Evolutionary conservation across 23 red algal genomes (phyloP).

Genomic region (Cyanidiococcus yangmingshanensis): DNA sequence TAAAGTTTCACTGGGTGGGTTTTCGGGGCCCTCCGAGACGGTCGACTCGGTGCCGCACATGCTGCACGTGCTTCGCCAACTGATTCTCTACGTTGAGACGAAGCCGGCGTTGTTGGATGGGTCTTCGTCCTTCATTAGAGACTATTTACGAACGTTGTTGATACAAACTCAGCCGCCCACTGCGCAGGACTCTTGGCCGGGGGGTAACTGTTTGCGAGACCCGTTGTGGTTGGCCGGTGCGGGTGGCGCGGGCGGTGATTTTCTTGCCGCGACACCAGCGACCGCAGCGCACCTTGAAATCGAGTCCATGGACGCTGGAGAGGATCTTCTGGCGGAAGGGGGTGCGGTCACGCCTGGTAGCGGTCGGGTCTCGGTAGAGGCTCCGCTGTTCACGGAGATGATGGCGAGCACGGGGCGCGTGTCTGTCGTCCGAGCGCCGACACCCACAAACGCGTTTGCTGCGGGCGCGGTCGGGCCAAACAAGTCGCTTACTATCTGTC

Average conservation of each 20-base stretch:
- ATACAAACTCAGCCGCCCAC: conserved; percentile 19
- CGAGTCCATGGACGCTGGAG: conserved; percentile 8
- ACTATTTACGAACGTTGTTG: conserved; percentile 79
- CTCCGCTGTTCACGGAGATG: not conserved
- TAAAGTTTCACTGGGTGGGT: too few relatives aligned
- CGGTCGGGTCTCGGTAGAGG: not conserved
- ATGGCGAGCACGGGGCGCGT: not conserved
- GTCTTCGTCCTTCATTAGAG: conserved; percentile 81
- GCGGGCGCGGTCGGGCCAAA: not conserved
- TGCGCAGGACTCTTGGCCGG: not conserved
- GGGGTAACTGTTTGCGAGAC: not conserved
- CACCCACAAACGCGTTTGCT: not conserved
- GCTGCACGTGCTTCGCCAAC: conserved; percentile 39
- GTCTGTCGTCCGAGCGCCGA: not conserved
- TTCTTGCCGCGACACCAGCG: not conserved
- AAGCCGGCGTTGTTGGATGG: conserved; percentile 63
- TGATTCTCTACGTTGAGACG: conserved; percentile 59
- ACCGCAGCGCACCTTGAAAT: conserved; percentile 9
- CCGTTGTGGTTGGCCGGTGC: not conserved
- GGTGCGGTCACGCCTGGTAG: not conserved
- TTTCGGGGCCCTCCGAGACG: conserved; percentile 34
- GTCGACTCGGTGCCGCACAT: conserved; percentile 69
- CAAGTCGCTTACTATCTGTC: not conserved
- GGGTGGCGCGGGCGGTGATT: not conserved
- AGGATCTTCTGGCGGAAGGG: not conserved